A percentile compares a stretch with the other conserved stretches of the same genome.
These are phyloP conservation scores for Ambrosiella beaveri DNA, from an alignment of 2,329 filamentous ascomycete genomes.

Conservation along the genomic window DNA sequence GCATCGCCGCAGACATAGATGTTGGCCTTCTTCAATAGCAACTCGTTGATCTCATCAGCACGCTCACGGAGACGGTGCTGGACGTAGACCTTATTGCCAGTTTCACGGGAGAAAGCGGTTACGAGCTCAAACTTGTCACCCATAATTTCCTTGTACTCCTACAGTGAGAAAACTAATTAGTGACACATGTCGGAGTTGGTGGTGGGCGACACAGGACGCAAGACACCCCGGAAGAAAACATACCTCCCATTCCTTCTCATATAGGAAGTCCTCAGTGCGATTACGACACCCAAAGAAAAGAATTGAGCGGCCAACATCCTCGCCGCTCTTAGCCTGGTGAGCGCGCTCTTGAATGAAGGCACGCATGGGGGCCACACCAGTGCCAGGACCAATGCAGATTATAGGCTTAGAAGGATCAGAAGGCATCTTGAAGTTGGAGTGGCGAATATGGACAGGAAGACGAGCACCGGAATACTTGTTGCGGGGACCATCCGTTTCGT, in stretches of 20 bases:
- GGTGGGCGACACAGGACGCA: neutral
- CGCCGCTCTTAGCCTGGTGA: constrained; percentile 60
- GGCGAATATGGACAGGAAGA: constrained; percentile 85
- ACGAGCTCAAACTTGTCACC: constrained; percentile 82
- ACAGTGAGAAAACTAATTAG: constrained; percentile 5
- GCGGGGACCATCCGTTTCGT: constrained; percentile 72
- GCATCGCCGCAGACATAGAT: constrained; percentile 98
- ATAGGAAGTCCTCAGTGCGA: constrained; percentile 76
- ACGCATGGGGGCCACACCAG: constrained; percentile 90
- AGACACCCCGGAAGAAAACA: constrained; percentile 20
- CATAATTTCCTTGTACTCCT: constrained; percentile 70
- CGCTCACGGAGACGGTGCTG: constrained; percentile 81
- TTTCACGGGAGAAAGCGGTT: constrained; percentile 88
- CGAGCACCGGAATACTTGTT: constrained; percentile 96
- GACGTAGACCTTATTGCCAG: constrained; percentile 81
- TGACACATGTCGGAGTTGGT: neutral
- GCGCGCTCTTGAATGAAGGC: constrained; percentile 89
- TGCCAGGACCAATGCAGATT: constrained; percentile 92
- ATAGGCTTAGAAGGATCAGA: constrained; percentile 87
- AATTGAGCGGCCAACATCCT: constrained; percentile 70
- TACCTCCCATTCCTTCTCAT: constrained; percentile 84
- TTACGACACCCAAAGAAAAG: constrained; percentile 94
- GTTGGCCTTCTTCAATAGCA: constrained; percentile 73
- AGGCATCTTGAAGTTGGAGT: constrained; percentile 98
- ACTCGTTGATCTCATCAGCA: constrained; percentile 68